These are phyloP conservation scores for Candolleomyces eurysporus DNA, from an alignment of 768 basidiomycete species.

Conservation along the genomic window DNA sequence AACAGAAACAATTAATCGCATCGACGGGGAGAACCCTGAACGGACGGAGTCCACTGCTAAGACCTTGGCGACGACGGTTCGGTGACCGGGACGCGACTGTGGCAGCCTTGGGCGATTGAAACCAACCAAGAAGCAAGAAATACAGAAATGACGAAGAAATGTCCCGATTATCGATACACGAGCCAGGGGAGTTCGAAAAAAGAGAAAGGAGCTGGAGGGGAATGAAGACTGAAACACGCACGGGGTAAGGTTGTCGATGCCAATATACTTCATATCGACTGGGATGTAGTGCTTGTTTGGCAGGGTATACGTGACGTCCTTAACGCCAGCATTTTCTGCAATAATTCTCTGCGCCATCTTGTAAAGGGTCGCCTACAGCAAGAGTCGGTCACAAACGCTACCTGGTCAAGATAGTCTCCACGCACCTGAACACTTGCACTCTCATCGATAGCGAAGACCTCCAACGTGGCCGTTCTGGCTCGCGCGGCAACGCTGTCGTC, in stretches of 20 bases:
- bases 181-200: too few relatives aligned
- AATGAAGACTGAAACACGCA: constrained; percentile 25
- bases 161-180: too few relatives aligned
- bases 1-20: too few relatives aligned
- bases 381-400: neutral
- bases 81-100: neutral
- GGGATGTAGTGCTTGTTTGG: constrained; percentile 97
- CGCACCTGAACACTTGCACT: constrained; percentile 89
- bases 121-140: constrained; percentile 1
- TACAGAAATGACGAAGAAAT: neutral
- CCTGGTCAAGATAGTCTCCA: neutral
- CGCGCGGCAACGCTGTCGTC: constrained; percentile 50
- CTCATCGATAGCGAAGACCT: constrained; percentile 82
- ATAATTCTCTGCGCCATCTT: constrained; percentile 82
- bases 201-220: neutral
- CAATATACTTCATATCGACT: constrained; percentile 76
- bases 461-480: constrained; percentile 66
- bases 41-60: too few relatives aligned
- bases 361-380: constrained; percentile 78
- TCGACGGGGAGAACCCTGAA: too few relatives aligned
- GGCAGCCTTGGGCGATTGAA: neutral
- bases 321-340: constrained; percentile 57
- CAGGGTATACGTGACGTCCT: constrained; percentile 65
- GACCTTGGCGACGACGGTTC: neutral
- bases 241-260: constrained; percentile 69